These are phyloP conservation scores for Pichia sp. DNA, from an alignment of 1,139 yeast genomes.

Conservation along the genomic window DNA sequence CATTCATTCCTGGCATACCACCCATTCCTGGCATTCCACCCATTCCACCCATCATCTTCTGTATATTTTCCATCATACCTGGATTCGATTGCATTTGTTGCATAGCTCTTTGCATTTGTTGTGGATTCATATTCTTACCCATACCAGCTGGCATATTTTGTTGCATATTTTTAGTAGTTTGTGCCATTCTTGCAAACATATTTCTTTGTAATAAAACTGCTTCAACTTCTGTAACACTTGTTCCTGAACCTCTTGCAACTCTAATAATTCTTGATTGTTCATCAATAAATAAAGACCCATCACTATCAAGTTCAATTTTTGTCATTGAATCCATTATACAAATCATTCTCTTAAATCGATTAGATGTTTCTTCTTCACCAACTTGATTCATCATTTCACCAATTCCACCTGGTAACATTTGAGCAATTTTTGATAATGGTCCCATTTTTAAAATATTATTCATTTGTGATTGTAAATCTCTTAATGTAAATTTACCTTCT, in stretches of 20 bases:
- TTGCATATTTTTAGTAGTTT: constrained; percentile 50
- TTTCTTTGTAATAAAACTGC: constrained; percentile 87
- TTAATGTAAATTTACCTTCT: constrained; percentile 88
- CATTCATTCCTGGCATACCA: constrained; percentile 40
- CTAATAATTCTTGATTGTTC: constrained; percentile 84
- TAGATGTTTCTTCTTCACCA: constrained; percentile 85
- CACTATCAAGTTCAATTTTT: constrained; percentile 81
- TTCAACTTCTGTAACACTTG: constrained; percentile 88
- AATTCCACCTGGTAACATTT: constrained; percentile 94
- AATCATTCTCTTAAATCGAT: constrained; percentile 80
- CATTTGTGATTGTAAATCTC: constrained; percentile 94
- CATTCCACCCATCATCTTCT: constrained; percentile 46
- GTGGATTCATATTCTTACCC: constrained; percentile 44
- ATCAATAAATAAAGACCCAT: constrained; percentile 73
- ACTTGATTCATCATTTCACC: constrained; percentile 78
- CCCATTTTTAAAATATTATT: constrained; percentile 95
- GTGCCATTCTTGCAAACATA: constrained; percentile 94
- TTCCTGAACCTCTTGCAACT: constrained; percentile 95
- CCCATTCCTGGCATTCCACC: constrained; percentile 31
- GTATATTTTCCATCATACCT: constrained; percentile 54
- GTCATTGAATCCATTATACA: constrained; percentile 97
- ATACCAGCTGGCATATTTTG: constrained; percentile 15
- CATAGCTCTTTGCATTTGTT: constrained; percentile 52
- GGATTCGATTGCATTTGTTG: constrained; percentile 51
- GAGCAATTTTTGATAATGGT: constrained; percentile 85